Percentiles rank a stretch among this genome's conserved stretches.
Evolutionary conservation across 2,329 filamentous ascomycete genomes (phyloP).

Genomic region (Stemphylium lycopersici): DNA sequence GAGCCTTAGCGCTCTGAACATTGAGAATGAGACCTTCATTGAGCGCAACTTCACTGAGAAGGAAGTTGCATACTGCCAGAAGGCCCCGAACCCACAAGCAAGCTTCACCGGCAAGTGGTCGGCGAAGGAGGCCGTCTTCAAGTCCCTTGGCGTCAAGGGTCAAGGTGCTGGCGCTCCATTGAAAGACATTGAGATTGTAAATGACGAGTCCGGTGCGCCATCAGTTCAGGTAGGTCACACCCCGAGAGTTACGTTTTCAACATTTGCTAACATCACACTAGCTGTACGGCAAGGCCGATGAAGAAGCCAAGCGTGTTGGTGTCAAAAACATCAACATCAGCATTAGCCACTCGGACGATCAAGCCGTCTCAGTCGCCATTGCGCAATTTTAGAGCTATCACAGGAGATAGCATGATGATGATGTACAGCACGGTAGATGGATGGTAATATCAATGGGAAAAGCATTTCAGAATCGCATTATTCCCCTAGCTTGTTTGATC

Average conservation of each 20-base stretch:
- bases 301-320: slow-evolving; percentile 82
- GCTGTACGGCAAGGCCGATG: slow-evolving; percentile 84
- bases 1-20: slow-evolving; percentile 83
- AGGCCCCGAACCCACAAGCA: slow-evolving; percentile 78
- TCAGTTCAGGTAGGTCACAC: slow-evolving; percentile 74
- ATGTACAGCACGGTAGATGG: background rate
- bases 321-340: slow-evolving; percentile 90
- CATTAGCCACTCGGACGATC: slow-evolving; percentile 92
- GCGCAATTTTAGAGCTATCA: slow-evolving; percentile 67
- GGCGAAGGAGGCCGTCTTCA: slow-evolving; percentile 98
- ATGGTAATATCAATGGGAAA: slow-evolving; percentile 2
- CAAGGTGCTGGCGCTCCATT: slow-evolving; percentile 87
- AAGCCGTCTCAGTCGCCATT: slow-evolving; percentile 93
- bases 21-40: slow-evolving; percentile 91
- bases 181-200: slow-evolving; percentile 92
- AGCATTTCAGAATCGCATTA: background rate
- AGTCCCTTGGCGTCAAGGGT: slow-evolving; percentile 86
- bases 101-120: slow-evolving; percentile 96
- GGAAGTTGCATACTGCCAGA: slow-evolving; percentile 86
- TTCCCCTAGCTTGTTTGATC: slow-evolving; percentile 2
- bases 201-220: slow-evolving; percentile 81
- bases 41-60: slow-evolving; percentile 89
- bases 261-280: slow-evolving; percentile 49
- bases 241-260: background rate
- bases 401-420: background rate